Base-by-base conservation (phyloP, 352 stramenopile genomes). In the Phytophthora parvispora region DNA sequence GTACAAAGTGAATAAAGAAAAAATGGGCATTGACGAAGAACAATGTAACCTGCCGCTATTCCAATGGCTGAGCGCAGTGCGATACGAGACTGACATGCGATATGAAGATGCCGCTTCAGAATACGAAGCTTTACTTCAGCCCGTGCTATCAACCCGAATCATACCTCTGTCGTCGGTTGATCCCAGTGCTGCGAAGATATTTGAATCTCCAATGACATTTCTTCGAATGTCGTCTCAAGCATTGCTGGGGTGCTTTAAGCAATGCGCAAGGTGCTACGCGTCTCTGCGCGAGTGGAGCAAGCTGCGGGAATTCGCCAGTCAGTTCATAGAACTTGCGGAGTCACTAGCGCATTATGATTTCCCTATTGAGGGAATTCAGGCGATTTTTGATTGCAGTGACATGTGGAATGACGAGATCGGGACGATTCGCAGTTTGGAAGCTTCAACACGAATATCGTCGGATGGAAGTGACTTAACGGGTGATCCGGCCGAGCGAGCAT, bases 31-130 rank as follows among this genome's bases (percentile, higher is more conserved):
- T 32, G 52, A 70, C 15, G 53, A 72, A 25, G 48, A 49, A 16
- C 38, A 68, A 9, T 58, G 64, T 43, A 58, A 68, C n/a, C 27
- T 72, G 10, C 52, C 75, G 36, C 43, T 77, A 24, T 87, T 90
- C 24, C 67, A 60, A 18, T 87, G 84, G 80, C 32, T 89, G 42
- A 53, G 56, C 40, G 67, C 75, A 13, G 25, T 86, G 32, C 73
- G 74, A 24, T 72, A 81, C 25, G 80, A 88, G 49, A 66, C 86
- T 34, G 74, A 87, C 56, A 83, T 90, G 75, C 67, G 74, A 54
- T 92, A 91, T 45, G 86, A 94, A 87, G 85, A 88, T 32, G 83
- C 89, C 27, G 65, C 71, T 10, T 54, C 49, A 31, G 71, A 75
- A 57, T 93, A 89, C 52, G 74, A 85, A 59, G 34, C 57, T 9